phyloP scores from a whole-genome alignment of 2,329 filamentous ascomycete genomes.

The Aureobasidium sp. region DNA sequence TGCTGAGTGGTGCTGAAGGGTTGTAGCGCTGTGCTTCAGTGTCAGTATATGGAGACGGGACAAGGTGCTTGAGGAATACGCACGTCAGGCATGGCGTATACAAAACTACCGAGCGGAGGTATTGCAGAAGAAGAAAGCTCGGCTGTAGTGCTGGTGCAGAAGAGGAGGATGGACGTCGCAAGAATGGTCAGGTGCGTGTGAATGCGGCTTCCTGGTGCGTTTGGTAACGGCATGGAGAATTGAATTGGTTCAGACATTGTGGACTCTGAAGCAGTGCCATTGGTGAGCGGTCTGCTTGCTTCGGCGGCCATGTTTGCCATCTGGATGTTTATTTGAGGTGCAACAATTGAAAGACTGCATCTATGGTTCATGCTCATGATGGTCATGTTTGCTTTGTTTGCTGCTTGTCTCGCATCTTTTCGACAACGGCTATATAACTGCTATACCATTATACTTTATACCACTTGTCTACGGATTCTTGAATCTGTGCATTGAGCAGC shows the following conservation, averaged over 20 bases:
- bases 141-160: conserved; percentile 48
- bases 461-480: not conserved
- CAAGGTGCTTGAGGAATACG: conserved; percentile 20
- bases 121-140: conserved; percentile 31
- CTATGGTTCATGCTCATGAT: not conserved
- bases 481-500: no score
- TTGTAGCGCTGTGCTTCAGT: conserved; percentile 31
- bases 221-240: conserved; percentile 52
- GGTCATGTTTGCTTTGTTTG: conserved; percentile 12
- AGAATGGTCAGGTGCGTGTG: conserved; percentile 53
- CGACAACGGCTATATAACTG: not conserved
- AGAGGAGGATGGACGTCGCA: conserved; percentile 47
- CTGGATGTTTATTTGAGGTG: not conserved
- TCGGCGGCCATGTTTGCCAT: conserved; percentile 12
- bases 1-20: conserved; percentile 60
- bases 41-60: conserved; percentile 7
- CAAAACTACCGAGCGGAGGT: conserved; percentile 71
- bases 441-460: not conserved
- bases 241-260: conserved; percentile 39
- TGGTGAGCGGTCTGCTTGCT: conserved; percentile 17
- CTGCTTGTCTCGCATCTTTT: not conserved
- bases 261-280: conserved; percentile 22
- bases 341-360: not conserved
- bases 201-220: conserved; percentile 49
- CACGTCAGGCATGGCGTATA: conserved; percentile 91